A percentile compares a stretch with the other conserved stretches of the same genome.
Evolutionary conservation across 441 rosid genomes (phyloP).

Genomic region (Biscutella laevigata): DNA sequence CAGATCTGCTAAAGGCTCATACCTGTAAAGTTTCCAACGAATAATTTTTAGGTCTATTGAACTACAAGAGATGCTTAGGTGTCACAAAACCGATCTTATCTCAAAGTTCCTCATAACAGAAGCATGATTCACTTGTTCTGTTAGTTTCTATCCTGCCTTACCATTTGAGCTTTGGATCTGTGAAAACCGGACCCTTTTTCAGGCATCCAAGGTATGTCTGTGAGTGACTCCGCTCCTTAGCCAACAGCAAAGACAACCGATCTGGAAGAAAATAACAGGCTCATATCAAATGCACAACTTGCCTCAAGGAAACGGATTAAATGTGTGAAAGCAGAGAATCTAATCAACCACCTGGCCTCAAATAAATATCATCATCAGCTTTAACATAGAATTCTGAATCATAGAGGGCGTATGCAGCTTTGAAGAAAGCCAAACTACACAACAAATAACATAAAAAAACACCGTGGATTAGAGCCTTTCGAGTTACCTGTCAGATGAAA

Average conservation of each 20-base stretch:
- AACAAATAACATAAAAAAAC: neutral
- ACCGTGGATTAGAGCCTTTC: neutral
- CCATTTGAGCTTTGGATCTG: slow-evolving; percentile 83
- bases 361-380: slow-evolving; percentile 88
- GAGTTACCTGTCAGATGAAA: neutral
- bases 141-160: slow-evolving; percentile 22
- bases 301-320: neutral
- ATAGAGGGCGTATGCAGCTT: slow-evolving; percentile 72
- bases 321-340: neutral
- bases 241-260: slow-evolving; percentile 68
- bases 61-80: slow-evolving; percentile 2
- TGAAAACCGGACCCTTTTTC: slow-evolving; percentile 84
- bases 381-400: slow-evolving; percentile 86
- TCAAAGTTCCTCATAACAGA: neutral
- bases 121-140: neutral
- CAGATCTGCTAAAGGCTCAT: slow-evolving; percentile 63
- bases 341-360: slow-evolving; percentile 62
- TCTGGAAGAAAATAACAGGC: slow-evolving; percentile 37
- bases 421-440: slow-evolving; percentile 77
- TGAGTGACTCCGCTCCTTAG: slow-evolving; percentile 68
- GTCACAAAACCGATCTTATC: neutral
- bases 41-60: neutral
- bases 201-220: slow-evolving; percentile 90
- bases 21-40: slow-evolving; percentile 44
- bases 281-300: neutral